Base-by-base conservation (phyloP, 805 yeast genomes). In the Kazachstania martiniae region DNA sequence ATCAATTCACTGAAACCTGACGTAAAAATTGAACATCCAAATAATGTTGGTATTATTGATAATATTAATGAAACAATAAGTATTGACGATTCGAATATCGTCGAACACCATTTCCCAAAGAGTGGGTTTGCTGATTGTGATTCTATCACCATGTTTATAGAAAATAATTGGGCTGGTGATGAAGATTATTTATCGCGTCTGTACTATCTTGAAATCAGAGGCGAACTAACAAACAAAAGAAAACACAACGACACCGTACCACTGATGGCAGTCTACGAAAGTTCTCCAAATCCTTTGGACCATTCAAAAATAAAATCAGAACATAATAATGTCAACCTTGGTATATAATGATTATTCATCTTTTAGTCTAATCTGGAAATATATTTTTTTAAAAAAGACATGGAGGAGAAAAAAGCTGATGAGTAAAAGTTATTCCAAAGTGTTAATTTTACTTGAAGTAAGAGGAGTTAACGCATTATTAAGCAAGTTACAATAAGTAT, bases 201-300 rank as follows among this genome's bases (percentile, higher is more conserved):
- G 2, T 76, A 76, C 43, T 79, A 75, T 43, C 57, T 87, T 27
- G 96, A 93, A 36, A 54, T 89, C 17, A 63, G 95, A 28, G 97
- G 97, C 1, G 80, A 74, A 41, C 68, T 56, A 37, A 63, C 70
- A 7, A 39, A 45, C 3, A 33, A 39, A 18, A 27, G 29, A 13
- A 33, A 29, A 3, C 21, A 35, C 7, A 37, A 39, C 9, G 42
- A 46, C 12, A 43, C 41, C 4, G 36, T 43, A 3, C 94, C 95
- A 0, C 72, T 84, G 12, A 66, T 80, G 12, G 66, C 94, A 0
- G 49, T 82, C 14, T 89, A 87, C 54, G 97, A 89, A 57, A 72
- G 86, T 34, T 93, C 95, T 0, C 91, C 96, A 3, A 87, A 87
- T 52, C 95, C 95, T 0, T 73, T 78, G 1, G 96, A 87, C 51